Percentiles rank a stretch among this genome's conserved stretches.
Conservation (phyloP, 257 asterid species). For the Solanum dulcamara region DNA sequence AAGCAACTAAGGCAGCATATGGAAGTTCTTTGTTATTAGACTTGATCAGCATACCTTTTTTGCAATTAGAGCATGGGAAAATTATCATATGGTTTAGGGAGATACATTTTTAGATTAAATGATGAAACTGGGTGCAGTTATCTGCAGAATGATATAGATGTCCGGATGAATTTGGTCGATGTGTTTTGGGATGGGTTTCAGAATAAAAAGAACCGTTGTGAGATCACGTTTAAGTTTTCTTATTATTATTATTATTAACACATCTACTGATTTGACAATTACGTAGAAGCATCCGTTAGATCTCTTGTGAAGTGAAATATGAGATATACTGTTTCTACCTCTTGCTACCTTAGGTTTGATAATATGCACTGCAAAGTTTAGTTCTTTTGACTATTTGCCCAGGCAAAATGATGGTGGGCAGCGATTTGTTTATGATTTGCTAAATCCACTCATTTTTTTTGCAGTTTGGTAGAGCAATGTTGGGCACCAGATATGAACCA, state of each 20-base stretch:
- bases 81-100: neutral
- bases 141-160: neutral
- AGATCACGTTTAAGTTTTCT: neutral
- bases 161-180: neutral
- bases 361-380: neutral
- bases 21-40: neutral
- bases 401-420: neutral
- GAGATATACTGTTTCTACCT: neutral
- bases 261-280: neutral
- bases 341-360: neutral
- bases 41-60: neutral
- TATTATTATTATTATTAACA: neutral
- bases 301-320: neutral
- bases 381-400: neutral
- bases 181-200: neutral
- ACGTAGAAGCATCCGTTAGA: neutral
- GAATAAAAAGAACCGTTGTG: neutral
- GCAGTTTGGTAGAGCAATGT: constrained; percentile 61
- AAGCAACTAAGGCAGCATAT: neutral
- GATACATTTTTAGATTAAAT: neutral
- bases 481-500: constrained; percentile 80
- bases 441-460: neutral
- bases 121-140: neutral
- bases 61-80: neutral
- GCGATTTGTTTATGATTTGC: neutral